Base-by-base conservation (phyloP, 352 stramenopile genomes). In the Pythium brachiatum region DNA sequence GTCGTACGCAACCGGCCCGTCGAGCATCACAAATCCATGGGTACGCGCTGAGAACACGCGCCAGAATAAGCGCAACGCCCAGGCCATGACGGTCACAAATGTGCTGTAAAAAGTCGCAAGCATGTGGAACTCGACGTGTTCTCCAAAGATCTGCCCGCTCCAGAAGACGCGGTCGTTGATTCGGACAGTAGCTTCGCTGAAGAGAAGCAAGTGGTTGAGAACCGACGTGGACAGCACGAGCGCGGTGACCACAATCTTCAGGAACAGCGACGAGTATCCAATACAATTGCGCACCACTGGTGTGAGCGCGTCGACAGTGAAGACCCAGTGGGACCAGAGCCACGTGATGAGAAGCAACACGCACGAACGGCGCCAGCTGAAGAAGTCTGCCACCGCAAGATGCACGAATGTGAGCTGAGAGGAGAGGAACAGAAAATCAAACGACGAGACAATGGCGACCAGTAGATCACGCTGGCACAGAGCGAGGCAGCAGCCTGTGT, bases 381-480 rank as follows among this genome's bases (percentile, higher is more conserved):
- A 72, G 31, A 67, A 64, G 20, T 72, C 65, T 12, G 65, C 58
- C 0, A 55, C 38, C 9, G 59, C 56, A 25, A 70, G 0, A 32
- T 66, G 57, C 3, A 66, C 43, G 16, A 70, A 70, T 3, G 64
- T 70, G 57, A 63, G 6, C n/a, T 70, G 64, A 0, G 34, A 41
- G 6, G 58, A 57, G 51, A 63, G 57, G 20, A 70, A 70, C 20
- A 64, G 15, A 20, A 70, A 70, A n/a, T 70, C 64, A n/a, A 70
- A 70, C 2, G 52, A 70, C 27, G 36, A 20, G 26, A 48, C 9
- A 27, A 64, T 32, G 7, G 48, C 26, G 0, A 25, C n/a, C 0
- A 70, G 31, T 7, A 70, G 38, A 12, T 32, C n/a, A 3, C 39
- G 57, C 3, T 70, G 64, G 18, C 36, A 60, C 15, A 64, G 20